These are phyloP conservation scores for Tieghemostelium lacteum DNA, from an alignment of 78 protist genomes.

Conservation along the genomic window DNA sequence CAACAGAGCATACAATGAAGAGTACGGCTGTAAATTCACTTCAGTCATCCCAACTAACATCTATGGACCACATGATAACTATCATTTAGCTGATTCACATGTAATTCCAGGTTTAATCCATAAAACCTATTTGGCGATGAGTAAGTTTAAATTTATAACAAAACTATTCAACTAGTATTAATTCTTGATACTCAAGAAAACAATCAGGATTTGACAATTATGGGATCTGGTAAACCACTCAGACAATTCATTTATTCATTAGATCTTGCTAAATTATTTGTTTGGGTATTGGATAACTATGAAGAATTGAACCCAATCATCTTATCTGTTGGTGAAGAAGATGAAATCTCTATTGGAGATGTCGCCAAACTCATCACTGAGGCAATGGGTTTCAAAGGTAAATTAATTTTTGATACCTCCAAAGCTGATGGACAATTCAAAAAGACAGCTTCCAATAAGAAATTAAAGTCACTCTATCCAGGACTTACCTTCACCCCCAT, in stretches of 20 bases:
- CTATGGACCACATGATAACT: conserved; percentile 94
- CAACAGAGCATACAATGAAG: conserved; percentile 87
- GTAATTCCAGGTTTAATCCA: conserved; percentile 96
- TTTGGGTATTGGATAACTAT: conserved; percentile 90
- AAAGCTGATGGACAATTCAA: conserved; percentile 97
- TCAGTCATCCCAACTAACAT: conserved; percentile 95
- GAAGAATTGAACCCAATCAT: conserved; percentile 88
- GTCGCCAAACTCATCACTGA: conserved; percentile 77
- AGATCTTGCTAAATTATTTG: conserved; percentile 88
- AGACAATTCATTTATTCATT: conserved; percentile 93
- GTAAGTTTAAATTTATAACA: conserved; percentile 18
- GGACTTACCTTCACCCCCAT: conserved; percentile 91
- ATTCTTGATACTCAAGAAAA: background rate
- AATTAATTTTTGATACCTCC: conserved; percentile 88
- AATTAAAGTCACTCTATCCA: conserved; percentile 84
- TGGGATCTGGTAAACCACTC: conserved; percentile 94
- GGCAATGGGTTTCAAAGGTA: conserved; percentile 86
- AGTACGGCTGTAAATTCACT: conserved; percentile 88
- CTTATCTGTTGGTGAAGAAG: conserved; percentile 92
- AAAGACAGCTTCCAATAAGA: conserved; percentile 95
- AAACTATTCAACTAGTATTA: background rate
- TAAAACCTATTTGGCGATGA: conserved; percentile 86
- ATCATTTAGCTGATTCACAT: conserved; percentile 87
- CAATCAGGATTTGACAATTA: conserved; percentile 74
- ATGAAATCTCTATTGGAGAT: conserved; percentile 90